Percentiles rank a stretch among this genome's conserved stretches.
phyloP scores from a whole-genome alignment of 495 filamentous ascomycete species.

The Lophium mytilinum region DNA sequence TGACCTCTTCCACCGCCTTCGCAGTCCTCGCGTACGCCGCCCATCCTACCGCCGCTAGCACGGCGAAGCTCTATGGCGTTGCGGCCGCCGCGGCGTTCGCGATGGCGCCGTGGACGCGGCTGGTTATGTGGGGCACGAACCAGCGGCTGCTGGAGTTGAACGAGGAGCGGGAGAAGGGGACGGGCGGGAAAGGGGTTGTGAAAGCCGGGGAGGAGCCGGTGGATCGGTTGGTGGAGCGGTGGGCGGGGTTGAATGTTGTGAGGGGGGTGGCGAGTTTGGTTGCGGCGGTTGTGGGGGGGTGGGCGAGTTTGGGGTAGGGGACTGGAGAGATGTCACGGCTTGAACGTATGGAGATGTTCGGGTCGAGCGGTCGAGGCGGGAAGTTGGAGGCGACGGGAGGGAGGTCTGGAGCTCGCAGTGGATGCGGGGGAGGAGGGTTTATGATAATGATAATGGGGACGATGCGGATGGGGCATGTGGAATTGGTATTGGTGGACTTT shows the following conservation, averaged over 20 bases:
- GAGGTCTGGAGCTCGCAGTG: too few species aligned
- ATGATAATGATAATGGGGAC: too few species aligned
- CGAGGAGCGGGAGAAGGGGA: not conserved
- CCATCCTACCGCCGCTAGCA: not conserved
- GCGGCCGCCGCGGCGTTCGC: constrained; percentile 2
- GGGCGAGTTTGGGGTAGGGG: not conserved
- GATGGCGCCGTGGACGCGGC: constrained; percentile 6
- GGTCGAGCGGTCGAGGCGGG: too few species aligned
- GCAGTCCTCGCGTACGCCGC: not conserved
- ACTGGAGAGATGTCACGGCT: too few species aligned
- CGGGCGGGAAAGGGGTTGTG: not conserved
- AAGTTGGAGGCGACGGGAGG: too few species aligned
- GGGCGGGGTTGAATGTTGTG: constrained; percentile 4
- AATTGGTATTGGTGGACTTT: too few species aligned
- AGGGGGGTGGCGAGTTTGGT: constrained; percentile 2
- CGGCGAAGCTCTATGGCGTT: constrained; percentile 1
- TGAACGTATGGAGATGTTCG: too few species aligned
- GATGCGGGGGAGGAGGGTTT: too few species aligned
- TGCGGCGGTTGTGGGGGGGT: not conserved
- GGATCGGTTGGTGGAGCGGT: constrained; percentile 7
- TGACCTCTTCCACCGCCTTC: constrained; percentile 7
- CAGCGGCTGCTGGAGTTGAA: not conserved
- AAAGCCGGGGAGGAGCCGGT: not conserved
- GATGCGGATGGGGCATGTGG: too few species aligned
- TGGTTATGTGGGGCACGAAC: constrained; percentile 6